Percentiles rank a stretch among this genome's conserved stretches.
Evolutionary conservation across 2,329 filamentous ascomycete genomes (phyloP).

Genomic region (Hansfordia pulvinata): DNA sequence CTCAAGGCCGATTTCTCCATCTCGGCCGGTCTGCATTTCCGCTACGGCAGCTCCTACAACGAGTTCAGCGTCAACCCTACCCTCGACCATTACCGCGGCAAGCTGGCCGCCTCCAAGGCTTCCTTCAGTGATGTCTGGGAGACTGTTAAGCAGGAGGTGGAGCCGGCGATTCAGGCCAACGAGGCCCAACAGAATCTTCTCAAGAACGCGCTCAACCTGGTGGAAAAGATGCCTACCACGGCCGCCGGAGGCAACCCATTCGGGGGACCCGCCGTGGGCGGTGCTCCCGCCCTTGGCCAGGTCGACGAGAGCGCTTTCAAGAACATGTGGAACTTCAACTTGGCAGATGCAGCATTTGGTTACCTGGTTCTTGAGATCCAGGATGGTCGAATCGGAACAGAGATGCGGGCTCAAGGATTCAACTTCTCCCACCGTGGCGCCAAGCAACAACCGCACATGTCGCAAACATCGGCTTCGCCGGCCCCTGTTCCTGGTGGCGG

Average conservation of each 20-base stretch:
- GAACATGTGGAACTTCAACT: constrained; percentile 99
- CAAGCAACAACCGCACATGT: constrained; percentile 48
- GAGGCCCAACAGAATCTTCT: constrained; percentile 87
- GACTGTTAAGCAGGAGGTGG: constrained; percentile 90
- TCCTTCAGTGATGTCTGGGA: constrained; percentile 99
- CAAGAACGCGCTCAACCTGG: constrained; percentile 79
- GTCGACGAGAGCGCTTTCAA: constrained; percentile 99
- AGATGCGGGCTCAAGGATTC: constrained; percentile 98
- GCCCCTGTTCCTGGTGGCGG: constrained; percentile 18
- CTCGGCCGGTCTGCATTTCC: constrained; percentile 93
- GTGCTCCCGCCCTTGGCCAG: constrained; percentile 62
- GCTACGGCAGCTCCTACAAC: constrained; percentile 98
- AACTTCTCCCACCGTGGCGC: constrained; percentile 94
- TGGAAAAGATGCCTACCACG: constrained; percentile 95
- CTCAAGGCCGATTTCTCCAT: constrained; percentile 97
- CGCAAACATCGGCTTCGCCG: constrained; percentile 21
- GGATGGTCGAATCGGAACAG: constrained; percentile 87
- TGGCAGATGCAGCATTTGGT: constrained; percentile 93
- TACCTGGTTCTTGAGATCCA: constrained; percentile 93
- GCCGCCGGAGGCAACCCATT: constrained; percentile 96
- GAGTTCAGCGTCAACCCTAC: constrained; percentile 99
- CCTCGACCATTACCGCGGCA: constrained; percentile 94
- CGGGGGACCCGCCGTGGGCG: constrained; percentile 67
- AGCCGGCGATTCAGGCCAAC: constrained; percentile 86
- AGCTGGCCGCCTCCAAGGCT: constrained; percentile 92